phyloP scores from a whole-genome alignment of 2,329 filamentous ascomycete genomes.

The Elsinoe australis region DNA sequence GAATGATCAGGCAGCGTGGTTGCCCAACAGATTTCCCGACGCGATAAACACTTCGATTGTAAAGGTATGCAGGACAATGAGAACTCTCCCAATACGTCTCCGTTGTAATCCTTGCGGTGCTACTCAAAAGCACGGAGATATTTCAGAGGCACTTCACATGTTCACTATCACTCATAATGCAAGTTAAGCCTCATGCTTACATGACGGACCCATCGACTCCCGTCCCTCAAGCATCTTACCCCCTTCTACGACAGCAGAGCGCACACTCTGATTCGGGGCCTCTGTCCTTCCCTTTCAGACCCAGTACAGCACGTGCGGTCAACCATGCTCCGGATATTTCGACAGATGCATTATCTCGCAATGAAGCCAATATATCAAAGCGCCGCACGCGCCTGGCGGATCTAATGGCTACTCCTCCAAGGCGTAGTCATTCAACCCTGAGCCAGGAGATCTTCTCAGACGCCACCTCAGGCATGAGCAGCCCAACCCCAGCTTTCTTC shows the following conservation, averaged over 20 bases:
- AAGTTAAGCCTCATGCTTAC: neutral
- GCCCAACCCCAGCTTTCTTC: neutral
- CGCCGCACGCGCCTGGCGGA: neutral
- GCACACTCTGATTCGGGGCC: too few relatives aligned
- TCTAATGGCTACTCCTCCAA: slow-evolving; percentile 2
- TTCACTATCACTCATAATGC: neutral
- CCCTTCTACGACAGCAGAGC: neutral
- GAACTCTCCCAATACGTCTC: too few relatives aligned
- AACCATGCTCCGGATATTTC: neutral
- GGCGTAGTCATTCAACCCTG: slow-evolving; percentile 1
- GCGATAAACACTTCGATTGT: too few relatives aligned
- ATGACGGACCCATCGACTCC: neutral
- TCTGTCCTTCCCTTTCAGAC: neutral
- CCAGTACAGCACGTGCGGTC: neutral
- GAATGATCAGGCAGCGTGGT: too few relatives aligned
- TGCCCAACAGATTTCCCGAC: too few relatives aligned
- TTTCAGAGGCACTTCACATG: too few relatives aligned
- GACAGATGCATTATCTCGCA: neutral
- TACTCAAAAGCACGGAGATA: too few relatives aligned
- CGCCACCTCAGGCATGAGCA: neutral
- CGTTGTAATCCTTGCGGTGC: too few relatives aligned
- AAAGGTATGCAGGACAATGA: too few relatives aligned
- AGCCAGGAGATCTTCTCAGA: slow-evolving; percentile 6
- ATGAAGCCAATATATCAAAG: slow-evolving; percentile 11
- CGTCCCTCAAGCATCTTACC: neutral